phyloP scores from a whole-genome alignment of 176 grass and related monocot species.

The Oryza officinalis region DNA sequence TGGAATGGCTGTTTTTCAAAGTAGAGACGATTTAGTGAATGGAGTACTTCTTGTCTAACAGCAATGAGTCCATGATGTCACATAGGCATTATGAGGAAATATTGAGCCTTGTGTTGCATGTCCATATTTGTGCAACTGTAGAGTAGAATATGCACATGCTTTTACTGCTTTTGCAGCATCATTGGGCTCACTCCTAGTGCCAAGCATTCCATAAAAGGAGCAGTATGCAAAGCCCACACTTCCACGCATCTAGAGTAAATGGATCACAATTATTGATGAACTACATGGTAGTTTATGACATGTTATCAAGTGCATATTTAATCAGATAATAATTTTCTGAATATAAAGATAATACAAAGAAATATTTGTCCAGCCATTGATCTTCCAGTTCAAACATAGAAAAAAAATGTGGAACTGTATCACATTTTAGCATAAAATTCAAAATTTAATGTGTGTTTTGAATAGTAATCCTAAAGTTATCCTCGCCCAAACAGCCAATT shows the following conservation, averaged over 20 bases:
- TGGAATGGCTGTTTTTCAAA: background rate
- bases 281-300: background rate
- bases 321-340: background rate
- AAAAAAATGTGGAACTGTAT: too few relatives aligned
- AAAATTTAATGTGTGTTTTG: too few relatives aligned
- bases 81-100: background rate
- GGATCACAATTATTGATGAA: background rate
- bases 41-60: background rate
- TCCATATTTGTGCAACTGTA: conserved; percentile 24
- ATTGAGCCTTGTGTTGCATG: background rate
- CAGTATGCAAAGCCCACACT: background rate
- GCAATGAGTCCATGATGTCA: background rate
- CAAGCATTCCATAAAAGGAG: background rate
- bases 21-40: background rate
- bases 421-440: too few relatives aligned
- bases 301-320: background rate
- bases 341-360: conserved; percentile 1
- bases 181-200: background rate
- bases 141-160: background rate
- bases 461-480: too few relatives aligned
- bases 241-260: background rate
- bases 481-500: too few relatives aligned
- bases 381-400: too few relatives aligned
- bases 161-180: conserved; percentile 2
- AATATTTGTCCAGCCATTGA: background rate